Evolutionary conservation across 768 basidiomycete species (phyloP).

Genomic region (Wakefieldia striispora): DNA sequence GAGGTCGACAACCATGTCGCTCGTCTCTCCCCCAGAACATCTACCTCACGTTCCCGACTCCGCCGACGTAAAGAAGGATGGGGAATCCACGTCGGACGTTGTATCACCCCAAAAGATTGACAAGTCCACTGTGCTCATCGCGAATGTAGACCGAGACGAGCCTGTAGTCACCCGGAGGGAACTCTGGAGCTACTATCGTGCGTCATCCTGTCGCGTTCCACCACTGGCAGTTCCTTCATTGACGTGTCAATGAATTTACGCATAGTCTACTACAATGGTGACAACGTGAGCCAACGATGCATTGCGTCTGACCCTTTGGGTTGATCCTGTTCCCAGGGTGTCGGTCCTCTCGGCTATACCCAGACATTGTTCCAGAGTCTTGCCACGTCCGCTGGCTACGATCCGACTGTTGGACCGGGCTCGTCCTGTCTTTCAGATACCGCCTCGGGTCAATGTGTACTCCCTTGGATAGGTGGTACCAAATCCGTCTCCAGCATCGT

Average conservation of each 20-base stretch:
- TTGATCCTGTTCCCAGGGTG: slow-evolving; percentile 44
- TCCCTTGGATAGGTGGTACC: slow-evolving; percentile 73
- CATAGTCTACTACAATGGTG: slow-evolving; percentile 78
- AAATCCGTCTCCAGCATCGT: slow-evolving; percentile 75
- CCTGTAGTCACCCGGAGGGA: slow-evolving; percentile 71
- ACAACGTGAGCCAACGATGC: slow-evolving; percentile 50
- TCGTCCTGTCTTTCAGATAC: slow-evolving; percentile 58
- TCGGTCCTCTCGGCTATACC: slow-evolving; percentile 65
- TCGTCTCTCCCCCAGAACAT: slow-evolving; percentile 4
- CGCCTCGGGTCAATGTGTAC: slow-evolving; percentile 71
- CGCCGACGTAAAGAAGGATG: slow-evolving; percentile 9
- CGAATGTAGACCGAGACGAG: slow-evolving; percentile 47
- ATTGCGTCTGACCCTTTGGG: neutral
- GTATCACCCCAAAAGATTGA: slow-evolving; percentile 1
- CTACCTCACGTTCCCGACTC: neutral
- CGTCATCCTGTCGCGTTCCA: neutral
- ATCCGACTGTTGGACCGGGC: slow-evolving; percentile 66
- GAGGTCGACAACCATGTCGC: slow-evolving; percentile 12
- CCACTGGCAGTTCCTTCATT: neutral
- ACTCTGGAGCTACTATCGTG: slow-evolving; percentile 79
- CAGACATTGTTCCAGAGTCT: slow-evolving; percentile 75
- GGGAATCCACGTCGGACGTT: slow-evolving; percentile 5
- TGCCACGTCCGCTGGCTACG: slow-evolving; percentile 70
- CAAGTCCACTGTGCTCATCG: slow-evolving; percentile 34
- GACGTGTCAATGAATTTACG: neutral